A percentile compares a stretch with the other conserved stretches of the same genome.
Evolutionary conservation across 1,139 yeast genomes (phyloP).

Genomic region (Suhomyces yuchorum): DNA sequence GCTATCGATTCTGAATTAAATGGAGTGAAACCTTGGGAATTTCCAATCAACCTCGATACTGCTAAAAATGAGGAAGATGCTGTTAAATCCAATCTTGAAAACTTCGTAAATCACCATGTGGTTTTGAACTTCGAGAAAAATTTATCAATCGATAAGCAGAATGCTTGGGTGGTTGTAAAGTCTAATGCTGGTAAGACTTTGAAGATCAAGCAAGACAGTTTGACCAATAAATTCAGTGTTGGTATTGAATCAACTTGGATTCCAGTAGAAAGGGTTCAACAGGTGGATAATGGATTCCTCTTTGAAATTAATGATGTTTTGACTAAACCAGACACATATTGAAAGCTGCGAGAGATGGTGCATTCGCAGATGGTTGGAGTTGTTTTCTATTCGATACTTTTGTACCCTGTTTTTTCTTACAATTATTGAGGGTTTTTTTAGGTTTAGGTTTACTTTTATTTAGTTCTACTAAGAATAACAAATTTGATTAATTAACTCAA

Average conservation of each 20-base stretch:
- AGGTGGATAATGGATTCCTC: conserved; percentile 62
- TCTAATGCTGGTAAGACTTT: conserved; percentile 45
- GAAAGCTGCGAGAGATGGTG: neutral
- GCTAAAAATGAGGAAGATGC: conserved; percentile 37
- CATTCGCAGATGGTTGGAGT: neutral
- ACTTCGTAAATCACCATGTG: conserved; percentile 58
- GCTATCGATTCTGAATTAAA: conserved; percentile 45
- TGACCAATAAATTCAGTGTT: conserved; percentile 33
- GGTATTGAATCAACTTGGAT: conserved; percentile 29
- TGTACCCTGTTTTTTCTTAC: neutral
- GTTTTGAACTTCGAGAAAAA: conserved; percentile 29
- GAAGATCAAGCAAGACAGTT: conserved; percentile 38
- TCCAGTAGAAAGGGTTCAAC: conserved; percentile 42
- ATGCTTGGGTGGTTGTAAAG: conserved; percentile 31
- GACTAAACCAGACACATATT: conserved; percentile 11
- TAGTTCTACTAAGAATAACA: conserved; percentile 10
- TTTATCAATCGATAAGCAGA: conserved; percentile 20
- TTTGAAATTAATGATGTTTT: conserved; percentile 23
- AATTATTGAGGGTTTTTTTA: neutral
- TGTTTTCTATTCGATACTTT: neutral
- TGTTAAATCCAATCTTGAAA: conserved; percentile 47
- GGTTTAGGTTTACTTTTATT: conserved; percentile 4
- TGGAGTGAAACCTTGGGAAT: conserved; percentile 68
- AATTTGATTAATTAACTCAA: conserved; percentile 19
- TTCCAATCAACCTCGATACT: conserved; percentile 48